phyloP scores from a whole-genome alignment of 2,329 filamentous ascomycete genomes.

The Trichoderma sp. region DNA sequence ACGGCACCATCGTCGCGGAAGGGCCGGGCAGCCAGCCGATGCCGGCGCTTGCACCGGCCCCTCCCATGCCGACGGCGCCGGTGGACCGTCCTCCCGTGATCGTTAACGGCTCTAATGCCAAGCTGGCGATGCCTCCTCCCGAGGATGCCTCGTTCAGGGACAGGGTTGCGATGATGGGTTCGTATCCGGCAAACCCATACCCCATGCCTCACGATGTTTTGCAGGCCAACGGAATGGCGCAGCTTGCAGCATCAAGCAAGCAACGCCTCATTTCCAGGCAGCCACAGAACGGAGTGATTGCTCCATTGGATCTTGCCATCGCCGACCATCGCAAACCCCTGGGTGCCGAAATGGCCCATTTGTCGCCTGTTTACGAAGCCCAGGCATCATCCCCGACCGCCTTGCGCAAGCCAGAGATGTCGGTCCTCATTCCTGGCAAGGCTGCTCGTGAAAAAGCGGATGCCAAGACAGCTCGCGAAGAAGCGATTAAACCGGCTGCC shows the following conservation, averaged over 20 bases:
- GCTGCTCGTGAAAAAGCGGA: conserved; percentile 26
- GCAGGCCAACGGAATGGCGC: conserved; percentile 39
- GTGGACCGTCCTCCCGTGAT: conserved; percentile 40
- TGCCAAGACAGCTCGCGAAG: conserved; percentile 31
- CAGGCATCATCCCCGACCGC: conserved; percentile 70
- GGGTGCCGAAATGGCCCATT: conserved; percentile 49
- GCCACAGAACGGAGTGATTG: conserved; percentile 53
- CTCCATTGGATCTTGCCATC: conserved; percentile 59
- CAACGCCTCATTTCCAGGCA: conserved; percentile 47
- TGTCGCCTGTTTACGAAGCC: conserved; percentile 75
- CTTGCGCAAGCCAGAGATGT: conserved; percentile 55
- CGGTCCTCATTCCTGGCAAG: conserved; percentile 33
- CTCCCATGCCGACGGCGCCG: conserved; percentile 30
- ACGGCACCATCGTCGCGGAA: neutral
- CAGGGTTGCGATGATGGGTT: conserved; percentile 46
- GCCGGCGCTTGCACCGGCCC: conserved; percentile 19
- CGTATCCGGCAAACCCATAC: conserved; percentile 35
- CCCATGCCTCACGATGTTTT: conserved; percentile 35
- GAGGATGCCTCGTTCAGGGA: conserved; percentile 49
- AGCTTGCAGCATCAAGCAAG: conserved; percentile 41
- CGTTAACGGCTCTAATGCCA: conserved; percentile 41
- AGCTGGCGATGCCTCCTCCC: conserved; percentile 29
- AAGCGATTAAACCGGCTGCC: conserved; percentile 31
- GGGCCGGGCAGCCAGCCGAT: conserved; percentile 8
- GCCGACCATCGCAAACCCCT: conserved; percentile 47